Percentiles rank a stretch among this genome's conserved stretches.
Evolutionary conservation across 129 eudicot species (phyloP).

Genomic region (sunflower (Helianthus annuus)): DNA sequence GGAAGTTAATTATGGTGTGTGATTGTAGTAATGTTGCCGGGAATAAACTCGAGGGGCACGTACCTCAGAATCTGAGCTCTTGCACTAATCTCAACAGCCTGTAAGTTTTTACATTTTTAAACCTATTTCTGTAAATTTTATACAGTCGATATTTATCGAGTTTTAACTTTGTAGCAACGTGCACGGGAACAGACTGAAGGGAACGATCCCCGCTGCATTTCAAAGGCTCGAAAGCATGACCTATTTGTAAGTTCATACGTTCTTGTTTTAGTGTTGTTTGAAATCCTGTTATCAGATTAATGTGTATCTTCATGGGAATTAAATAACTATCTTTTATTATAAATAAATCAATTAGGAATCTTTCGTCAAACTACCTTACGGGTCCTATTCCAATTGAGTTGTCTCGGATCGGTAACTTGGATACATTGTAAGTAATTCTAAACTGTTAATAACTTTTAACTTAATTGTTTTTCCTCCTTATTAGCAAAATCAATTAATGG

Average conservation of each 20-base stretch:
- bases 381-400: constrained; percentile 97
- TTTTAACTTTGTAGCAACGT: constrained; percentile 57
- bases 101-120: constrained; percentile 41
- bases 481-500: background rate
- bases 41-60: constrained; percentile 72
- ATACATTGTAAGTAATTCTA: constrained; percentile 68
- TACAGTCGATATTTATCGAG: background rate
- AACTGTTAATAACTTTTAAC: background rate
- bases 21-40: constrained; percentile 79
- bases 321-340: background rate
- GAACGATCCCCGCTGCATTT: constrained; percentile 76
- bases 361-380: constrained; percentile 69
- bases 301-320: background rate
- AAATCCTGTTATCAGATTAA: background rate
- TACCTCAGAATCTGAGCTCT: constrained; percentile 89
- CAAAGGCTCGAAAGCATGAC: constrained; percentile 97
- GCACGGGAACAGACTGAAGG: constrained; percentile 81
- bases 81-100: constrained; percentile 97
- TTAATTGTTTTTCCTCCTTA: background rate
- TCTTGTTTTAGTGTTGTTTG: background rate
- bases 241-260: constrained; percentile 67
- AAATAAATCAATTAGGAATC: constrained; percentile 49
- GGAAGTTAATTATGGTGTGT: background rate
- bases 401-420: constrained; percentile 90
- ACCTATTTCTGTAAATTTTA: background rate